Conservation (phyloP, 495 filamentous ascomycete genomes). For the Cryomyces minteri region DNA sequence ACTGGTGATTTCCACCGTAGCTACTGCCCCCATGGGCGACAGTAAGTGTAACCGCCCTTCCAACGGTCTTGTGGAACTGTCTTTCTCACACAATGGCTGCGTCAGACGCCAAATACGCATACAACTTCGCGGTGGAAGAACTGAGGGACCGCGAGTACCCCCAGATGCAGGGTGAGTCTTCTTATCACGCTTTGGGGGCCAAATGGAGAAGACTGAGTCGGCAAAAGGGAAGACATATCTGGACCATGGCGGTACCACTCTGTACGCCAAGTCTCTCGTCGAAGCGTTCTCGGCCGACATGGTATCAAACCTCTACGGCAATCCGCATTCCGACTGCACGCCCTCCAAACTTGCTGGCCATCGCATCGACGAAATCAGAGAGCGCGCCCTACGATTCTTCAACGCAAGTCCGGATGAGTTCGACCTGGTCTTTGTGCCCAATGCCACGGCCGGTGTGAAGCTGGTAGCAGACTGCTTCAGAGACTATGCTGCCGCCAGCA, state of each 20-base stretch:
- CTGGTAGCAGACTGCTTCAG: slow-evolving; percentile 48
- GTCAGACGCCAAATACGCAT: background rate
- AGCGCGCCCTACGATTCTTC: slow-evolving; percentile 40
- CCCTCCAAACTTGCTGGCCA: slow-evolving; percentile 44
- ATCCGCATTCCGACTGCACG: slow-evolving; percentile 54
- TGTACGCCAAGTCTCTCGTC: slow-evolving; percentile 46
- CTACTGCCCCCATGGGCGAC: no score
- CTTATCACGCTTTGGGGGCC: no score
- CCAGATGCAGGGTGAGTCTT: slow-evolving; percentile 20
- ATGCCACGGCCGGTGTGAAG: slow-evolving; percentile 52
- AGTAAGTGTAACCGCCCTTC: no score
- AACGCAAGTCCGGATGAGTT: slow-evolving; percentile 42
- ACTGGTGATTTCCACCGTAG: no score
- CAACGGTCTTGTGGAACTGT: no score
- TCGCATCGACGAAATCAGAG: slow-evolving; percentile 38
- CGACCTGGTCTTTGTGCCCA: slow-evolving; percentile 50
- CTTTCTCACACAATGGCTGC: no score
- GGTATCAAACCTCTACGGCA: slow-evolving; percentile 43
- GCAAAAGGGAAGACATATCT: slow-evolving; percentile 34
- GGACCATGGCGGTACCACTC: slow-evolving; percentile 59
- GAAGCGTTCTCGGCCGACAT: slow-evolving; percentile 38
- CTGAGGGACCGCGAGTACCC: slow-evolving; percentile 26
- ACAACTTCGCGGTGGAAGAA: slow-evolving; percentile 10
- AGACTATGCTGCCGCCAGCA: slow-evolving; percentile 24
- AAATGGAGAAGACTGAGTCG: no score